A percentile compares a stretch with the other conserved stretches of the same genome.
phyloP scores from a whole-genome alignment of 768 basidiomycete species.

The Rhodocollybia butyracea region DNA sequence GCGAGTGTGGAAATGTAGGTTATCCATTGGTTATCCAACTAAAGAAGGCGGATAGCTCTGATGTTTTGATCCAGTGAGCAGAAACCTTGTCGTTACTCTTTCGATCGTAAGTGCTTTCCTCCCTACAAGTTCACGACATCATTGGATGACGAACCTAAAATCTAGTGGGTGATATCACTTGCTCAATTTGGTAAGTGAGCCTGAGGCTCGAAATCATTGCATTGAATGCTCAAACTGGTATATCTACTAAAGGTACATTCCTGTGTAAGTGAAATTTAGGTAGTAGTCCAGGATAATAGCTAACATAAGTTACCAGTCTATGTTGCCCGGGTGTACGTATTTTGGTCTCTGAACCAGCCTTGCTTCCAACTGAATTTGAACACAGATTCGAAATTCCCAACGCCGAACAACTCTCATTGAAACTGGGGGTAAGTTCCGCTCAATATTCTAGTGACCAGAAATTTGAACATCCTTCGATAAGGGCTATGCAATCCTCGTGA shows the following conservation, averaged over 20 bases:
- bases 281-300: background rate
- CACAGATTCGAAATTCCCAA: background rate
- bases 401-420: background rate
- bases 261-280: background rate
- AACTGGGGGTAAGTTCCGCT: background rate
- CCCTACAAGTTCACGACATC: background rate
- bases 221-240: background rate
- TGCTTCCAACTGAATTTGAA: background rate
- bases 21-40: too few relatives aligned
- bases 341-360: background rate
- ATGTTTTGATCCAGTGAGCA: background rate
- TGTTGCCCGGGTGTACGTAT: conserved; percentile 6
- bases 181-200: conserved; percentile 5
- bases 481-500: conserved; percentile 4
- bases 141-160: background rate
- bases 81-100: background rate
- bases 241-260: conserved; percentile 2
- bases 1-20: conserved; percentile 1
- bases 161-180: conserved; percentile 4
- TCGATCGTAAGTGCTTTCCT: background rate
- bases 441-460: background rate
- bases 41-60: too few relatives aligned
- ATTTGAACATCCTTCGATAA: background rate
- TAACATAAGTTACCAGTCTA: background rate
- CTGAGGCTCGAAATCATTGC: background rate